phyloP scores from a whole-genome alignment of 2,329 filamentous ascomycete genomes.

The Aspergillus persii region DNA sequence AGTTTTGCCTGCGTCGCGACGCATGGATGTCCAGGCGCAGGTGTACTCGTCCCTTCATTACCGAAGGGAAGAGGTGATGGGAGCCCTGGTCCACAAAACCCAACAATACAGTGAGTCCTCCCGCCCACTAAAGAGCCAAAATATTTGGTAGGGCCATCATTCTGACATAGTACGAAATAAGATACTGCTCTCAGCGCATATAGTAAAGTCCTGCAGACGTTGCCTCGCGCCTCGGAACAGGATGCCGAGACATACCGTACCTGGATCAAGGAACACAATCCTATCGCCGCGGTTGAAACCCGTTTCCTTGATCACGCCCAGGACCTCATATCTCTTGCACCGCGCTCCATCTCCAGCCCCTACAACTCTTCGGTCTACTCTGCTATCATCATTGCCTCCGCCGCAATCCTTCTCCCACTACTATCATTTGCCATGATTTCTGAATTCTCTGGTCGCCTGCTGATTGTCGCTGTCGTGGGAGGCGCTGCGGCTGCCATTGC shows the following conservation, averaged over 20 bases:
- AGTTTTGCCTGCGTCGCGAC: slow-evolving; percentile 37
- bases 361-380: slow-evolving; percentile 31
- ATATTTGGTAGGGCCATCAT: not conserved
- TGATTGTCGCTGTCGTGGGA: slow-evolving; percentile 55
- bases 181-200: slow-evolving; percentile 47
- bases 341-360: slow-evolving; percentile 16
- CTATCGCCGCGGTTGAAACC: slow-evolving; percentile 51
- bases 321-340: slow-evolving; percentile 44
- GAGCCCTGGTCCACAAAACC: slow-evolving; percentile 56
- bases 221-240: slow-evolving; percentile 45
- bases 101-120: slow-evolving; percentile 58
- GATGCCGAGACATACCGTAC: slow-evolving; percentile 52
- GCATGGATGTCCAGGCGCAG: slow-evolving; percentile 47
- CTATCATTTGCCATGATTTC: slow-evolving; percentile 59
- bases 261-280: slow-evolving; percentile 53
- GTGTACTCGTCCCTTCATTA: slow-evolving; percentile 54
- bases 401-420: slow-evolving; percentile 57
- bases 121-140: not conserved
- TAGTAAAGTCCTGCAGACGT: slow-evolving; percentile 45
- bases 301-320: slow-evolving; percentile 52
- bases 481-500: slow-evolving; percentile 44
- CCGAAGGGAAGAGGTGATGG: slow-evolving; percentile 54
- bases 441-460: slow-evolving; percentile 57
- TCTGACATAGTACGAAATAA: slow-evolving; percentile 8
- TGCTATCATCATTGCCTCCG: slow-evolving; percentile 48